Conservation (phyloP, 176 grass and related monocot genomes). For the Rhynchospora breviuscula region DNA sequence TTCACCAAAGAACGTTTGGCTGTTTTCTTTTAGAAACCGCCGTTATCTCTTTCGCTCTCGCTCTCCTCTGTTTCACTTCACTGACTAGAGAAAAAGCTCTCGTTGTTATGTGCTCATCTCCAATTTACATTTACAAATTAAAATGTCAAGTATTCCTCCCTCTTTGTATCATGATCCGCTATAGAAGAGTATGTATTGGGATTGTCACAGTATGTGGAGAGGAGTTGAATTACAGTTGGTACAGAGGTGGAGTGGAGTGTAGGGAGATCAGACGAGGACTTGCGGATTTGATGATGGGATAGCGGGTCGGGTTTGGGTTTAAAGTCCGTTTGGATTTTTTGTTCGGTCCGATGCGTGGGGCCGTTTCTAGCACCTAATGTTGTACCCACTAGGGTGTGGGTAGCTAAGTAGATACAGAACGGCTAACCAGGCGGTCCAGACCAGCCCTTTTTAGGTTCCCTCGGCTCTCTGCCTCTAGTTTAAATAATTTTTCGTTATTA, state of each 20-base stretch:
- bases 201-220: background rate
- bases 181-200: background rate
- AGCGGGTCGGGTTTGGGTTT: background rate
- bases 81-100: background rate
- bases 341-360: background rate
- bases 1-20: slow-evolving; percentile 10
- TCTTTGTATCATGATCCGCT: background rate
- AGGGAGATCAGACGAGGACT: background rate
- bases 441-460: background rate
- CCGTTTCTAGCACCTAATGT: background rate
- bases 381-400: background rate
- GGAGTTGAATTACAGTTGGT: background rate
- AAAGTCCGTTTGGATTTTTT: background rate
- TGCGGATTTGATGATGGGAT: background rate
- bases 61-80: background rate
- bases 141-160: background rate
- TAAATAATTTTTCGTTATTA: background rate
- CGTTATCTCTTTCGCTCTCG: background rate
- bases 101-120: background rate
- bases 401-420: background rate
- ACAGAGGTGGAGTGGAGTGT: background rate
- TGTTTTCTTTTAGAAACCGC: slow-evolving; percentile 3
- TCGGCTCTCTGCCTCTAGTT: background rate
- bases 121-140: background rate
- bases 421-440: background rate